phyloP scores from a whole-genome alignment of 2,329 filamentous ascomycete genomes.

The Stachybotrys echinatus region DNA sequence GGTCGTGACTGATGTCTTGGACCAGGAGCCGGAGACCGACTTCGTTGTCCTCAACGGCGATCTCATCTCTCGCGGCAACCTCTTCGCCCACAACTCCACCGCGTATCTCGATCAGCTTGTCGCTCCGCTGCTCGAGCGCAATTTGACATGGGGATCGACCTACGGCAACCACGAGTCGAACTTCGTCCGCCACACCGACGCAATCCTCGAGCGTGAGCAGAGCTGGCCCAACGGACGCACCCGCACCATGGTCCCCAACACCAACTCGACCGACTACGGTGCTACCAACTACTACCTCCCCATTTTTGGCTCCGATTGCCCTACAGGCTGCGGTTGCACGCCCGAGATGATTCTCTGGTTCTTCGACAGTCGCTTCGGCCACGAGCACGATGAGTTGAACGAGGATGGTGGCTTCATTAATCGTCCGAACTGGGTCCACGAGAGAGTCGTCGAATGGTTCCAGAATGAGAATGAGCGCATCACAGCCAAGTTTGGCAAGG shows the following conservation, averaged over 20 bases:
- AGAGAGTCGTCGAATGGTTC: conserved; percentile 40
- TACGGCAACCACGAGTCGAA: conserved; percentile 58
- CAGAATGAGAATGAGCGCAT: conserved; percentile 23
- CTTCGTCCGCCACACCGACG: conserved; percentile 8
- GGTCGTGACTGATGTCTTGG: conserved; percentile 3
- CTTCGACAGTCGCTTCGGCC: conserved; percentile 54
- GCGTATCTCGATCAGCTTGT: conserved; percentile 44
- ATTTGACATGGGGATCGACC: conserved; percentile 48
- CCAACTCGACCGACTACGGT: conserved; percentile 16
- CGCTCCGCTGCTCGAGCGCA: conserved; percentile 36
- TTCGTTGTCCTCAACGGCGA: conserved; percentile 54
- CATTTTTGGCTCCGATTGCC: conserved; percentile 27
- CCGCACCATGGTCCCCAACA: neutral
- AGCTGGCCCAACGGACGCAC: conserved; percentile 1
- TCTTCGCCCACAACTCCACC: conserved; percentile 34
- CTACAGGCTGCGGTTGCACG: conserved; percentile 15
- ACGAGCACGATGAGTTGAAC: conserved; percentile 3
- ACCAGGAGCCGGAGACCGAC: conserved; percentile 13
- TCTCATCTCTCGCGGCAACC: conserved; percentile 49
- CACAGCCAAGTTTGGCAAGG: conserved; percentile 19
- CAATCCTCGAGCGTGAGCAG: neutral
- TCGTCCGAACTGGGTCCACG: conserved; percentile 37
- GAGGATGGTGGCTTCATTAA: conserved; percentile 12
- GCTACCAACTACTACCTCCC: conserved; percentile 39
- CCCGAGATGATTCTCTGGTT: conserved; percentile 57